phyloP scores from a whole-genome alignment of 1,139 yeast genomes.

The Blastobotrys persicus region DNA sequence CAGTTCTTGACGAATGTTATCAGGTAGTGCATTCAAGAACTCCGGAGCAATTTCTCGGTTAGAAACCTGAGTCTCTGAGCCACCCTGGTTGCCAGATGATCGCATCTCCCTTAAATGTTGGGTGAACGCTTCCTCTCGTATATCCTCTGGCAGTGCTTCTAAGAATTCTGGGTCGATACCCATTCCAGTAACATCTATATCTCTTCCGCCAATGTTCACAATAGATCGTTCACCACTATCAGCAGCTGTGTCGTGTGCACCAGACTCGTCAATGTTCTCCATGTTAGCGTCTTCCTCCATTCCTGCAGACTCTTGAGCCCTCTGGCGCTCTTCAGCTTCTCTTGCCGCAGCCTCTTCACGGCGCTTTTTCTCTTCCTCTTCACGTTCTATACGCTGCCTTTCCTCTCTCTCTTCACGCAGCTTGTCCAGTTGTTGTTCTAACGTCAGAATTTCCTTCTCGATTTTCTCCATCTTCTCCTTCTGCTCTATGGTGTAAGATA shows the following conservation, averaged over 20 bases:
- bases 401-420: conserved; percentile 40
- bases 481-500: conserved; percentile 40
- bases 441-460: conserved; percentile 25
- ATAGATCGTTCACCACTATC: conserved; percentile 51
- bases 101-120: conserved; percentile 72
- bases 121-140: conserved; percentile 88
- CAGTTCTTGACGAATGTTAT: conserved; percentile 67
- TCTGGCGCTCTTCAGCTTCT: conserved; percentile 4
- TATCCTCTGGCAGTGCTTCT: conserved; percentile 87
- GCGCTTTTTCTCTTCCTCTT: conserved; percentile 29
- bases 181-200: conserved; percentile 83
- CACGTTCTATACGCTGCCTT: conserved; percentile 38
- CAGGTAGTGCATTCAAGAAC: conserved; percentile 79
- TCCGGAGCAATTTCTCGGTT: conserved; percentile 75
- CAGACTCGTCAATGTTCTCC: conserved; percentile 14
- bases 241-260: conserved; percentile 17
- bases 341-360: conserved; percentile 33
- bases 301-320: conserved; percentile 11
- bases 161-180: conserved; percentile 91
- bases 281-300: conserved; percentile 23
- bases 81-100: conserved; percentile 35
- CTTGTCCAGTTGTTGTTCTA: conserved; percentile 33
- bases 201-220: conserved; percentile 74
- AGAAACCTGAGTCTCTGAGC: conserved; percentile 20
- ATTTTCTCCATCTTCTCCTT: conserved; percentile 34